These are phyloP conservation scores for Neolentinus lepideus DNA, from an alignment of 1,284 basidiomycete genomes.

Conservation along the genomic window DNA sequence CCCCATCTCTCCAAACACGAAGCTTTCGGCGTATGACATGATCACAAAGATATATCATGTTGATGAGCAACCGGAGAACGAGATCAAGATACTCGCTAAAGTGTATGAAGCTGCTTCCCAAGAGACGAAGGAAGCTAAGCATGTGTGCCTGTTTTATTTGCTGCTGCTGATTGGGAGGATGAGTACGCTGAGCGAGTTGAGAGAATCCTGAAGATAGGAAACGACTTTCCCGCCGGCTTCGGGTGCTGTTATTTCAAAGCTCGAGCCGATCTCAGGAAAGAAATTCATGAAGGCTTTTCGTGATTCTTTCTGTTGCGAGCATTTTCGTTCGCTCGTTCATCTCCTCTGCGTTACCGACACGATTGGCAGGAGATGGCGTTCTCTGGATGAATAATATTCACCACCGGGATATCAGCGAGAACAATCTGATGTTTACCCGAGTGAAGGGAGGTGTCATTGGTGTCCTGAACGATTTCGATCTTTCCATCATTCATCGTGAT, in stretches of 20 bases:
- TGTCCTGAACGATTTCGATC: constrained; percentile 26
- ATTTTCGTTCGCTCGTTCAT: background rate
- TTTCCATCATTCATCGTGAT: constrained; percentile 4
- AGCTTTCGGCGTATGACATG: background rate
- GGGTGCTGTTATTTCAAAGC: constrained; percentile 10
- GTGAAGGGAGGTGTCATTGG: constrained; percentile 7
- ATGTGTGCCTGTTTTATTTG: constrained; percentile 12
- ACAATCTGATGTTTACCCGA: constrained; percentile 22
- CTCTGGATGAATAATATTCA: constrained; percentile 22
- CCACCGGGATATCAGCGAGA: constrained; percentile 23
- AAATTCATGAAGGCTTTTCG: constrained; percentile 12
- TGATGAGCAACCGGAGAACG: constrained; percentile 9
- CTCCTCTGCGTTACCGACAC: background rate
- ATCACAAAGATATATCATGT: constrained; percentile 15
- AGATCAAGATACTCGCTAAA: constrained; percentile 12
- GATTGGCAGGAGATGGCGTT: constrained; percentile 19
- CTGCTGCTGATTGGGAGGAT: constrained; percentile 1
- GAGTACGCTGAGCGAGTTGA: constrained; percentile 5
- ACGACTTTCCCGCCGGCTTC: constrained; percentile 1
- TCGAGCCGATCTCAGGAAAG: constrained; percentile 6
- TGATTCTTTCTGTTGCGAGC: constrained; percentile 13
- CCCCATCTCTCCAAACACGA: background rate
- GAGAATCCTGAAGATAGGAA: constrained; percentile 2
- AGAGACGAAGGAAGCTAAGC: constrained; percentile 1
- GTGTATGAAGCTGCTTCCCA: constrained; percentile 1